Base-by-base conservation (phyloP, 2,329 filamentous ascomycete genomes). In the Penicillium sp. region DNA sequence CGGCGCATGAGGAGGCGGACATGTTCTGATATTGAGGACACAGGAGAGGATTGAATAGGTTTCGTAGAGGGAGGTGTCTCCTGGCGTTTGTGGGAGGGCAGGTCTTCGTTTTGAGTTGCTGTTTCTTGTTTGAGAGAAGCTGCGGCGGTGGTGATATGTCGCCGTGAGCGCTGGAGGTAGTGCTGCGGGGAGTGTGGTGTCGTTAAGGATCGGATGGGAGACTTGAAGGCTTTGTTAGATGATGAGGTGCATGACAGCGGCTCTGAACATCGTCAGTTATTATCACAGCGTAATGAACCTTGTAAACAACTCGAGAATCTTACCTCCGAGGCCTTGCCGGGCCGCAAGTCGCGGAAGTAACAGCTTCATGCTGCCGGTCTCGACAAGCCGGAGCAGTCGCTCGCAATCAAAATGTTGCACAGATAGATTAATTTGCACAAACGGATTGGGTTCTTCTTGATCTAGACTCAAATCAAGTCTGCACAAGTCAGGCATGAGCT, bases 1-100 rank as follows among this genome's bases (percentile, higher is more conserved):
- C 75, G 73, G 41, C 85, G 83, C 79, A 85, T 84, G 43, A 83
- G 66, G 19, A 74, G 70, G 50, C 77, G 78, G 63, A 81, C 71
- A 55, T 75, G 68, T 46, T 73, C 70, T 39, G 75, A 67, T 54
- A 77, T 65, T 55, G 67, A 65, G 40, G 55, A 49, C 5, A 50
- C 14, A 14, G 59, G 10, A 40, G 50, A 37, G 31, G 50, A 3
- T 33, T 41, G 33, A 24, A 14, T 37, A 3, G 49, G 19, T 41
- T 16, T 10, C 35, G 39, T 39, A 37, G 57, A 40, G 3, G 49
- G n/a, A 2, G 16, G 13, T 50, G 44, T 47, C 10, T 22, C 2
- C 22, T 50, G 39, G 16, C 6, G 58, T 56, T 41, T 18, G 44
- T 9, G 36, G n/a, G 35, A 18, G 43, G 46, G 37, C 13, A 19